Conservation (phyloP, 208 protist genomes). For the Trypanosoma scelopori region DNA sequence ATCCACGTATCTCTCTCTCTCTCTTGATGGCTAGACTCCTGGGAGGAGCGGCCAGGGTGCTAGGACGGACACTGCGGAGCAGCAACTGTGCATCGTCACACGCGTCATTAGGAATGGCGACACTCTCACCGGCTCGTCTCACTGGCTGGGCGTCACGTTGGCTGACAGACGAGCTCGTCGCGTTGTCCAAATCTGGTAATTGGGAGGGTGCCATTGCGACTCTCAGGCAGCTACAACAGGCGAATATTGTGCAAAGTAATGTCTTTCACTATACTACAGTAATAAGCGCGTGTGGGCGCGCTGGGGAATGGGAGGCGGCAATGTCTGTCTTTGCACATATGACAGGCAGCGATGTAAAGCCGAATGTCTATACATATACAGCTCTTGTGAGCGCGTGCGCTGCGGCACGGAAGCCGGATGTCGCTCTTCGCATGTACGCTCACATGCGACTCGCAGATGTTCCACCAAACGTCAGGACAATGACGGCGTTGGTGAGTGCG, state of each 20-base stretch:
- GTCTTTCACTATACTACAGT: conserved; percentile 90
- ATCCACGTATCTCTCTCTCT: no score
- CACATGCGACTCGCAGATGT: conserved; percentile 75
- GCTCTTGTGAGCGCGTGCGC: conserved; percentile 76
- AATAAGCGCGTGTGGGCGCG: conserved; percentile 78
- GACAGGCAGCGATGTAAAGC: conserved; percentile 62
- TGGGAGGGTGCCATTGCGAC: conserved; percentile 78
- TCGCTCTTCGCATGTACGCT: conserved; percentile 69
- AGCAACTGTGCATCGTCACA: no score
- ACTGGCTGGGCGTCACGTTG: conserved; percentile 74
- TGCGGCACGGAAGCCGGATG: conserved; percentile 42
- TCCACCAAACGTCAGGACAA: conserved; percentile 77
- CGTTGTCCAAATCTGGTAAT: conserved; percentile 62
- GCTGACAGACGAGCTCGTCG: conserved; percentile 87
- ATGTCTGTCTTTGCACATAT: conserved; percentile 71
- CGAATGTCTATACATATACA: conserved; percentile 90
- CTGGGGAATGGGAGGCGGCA: conserved; percentile 63
- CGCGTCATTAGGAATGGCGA: conserved; percentile 42
- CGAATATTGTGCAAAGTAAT: conserved; percentile 76
- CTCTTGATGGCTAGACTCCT: neutral
- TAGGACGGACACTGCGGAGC: no score
- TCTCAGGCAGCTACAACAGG: conserved; percentile 61
- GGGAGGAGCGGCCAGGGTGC: no score
- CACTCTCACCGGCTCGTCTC: conserved; percentile 57
- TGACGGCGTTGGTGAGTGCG: conserved; percentile 68